Evolutionary conservation across 75 land plant species (phyloP).

Genomic region (Picea glauca): DNA sequence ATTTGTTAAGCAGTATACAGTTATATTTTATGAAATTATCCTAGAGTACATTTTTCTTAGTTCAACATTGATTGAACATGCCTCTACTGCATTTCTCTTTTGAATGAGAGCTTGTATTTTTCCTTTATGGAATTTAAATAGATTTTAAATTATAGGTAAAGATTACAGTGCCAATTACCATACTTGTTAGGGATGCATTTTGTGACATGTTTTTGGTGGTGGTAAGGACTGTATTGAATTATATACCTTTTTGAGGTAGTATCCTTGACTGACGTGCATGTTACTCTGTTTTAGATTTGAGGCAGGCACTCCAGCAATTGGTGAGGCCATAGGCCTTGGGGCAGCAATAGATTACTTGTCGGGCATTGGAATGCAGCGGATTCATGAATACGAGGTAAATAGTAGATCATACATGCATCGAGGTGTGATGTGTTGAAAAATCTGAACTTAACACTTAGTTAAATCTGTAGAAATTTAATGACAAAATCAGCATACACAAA

Average conservation of each 20-base stretch:
- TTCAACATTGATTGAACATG: background rate
- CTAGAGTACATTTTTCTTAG: background rate
- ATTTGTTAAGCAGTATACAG: background rate
- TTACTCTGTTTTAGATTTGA: slow-evolving; percentile 58
- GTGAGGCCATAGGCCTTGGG: slow-evolving; percentile 86
- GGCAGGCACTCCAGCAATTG: slow-evolving; percentile 98
- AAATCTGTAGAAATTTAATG: too few relatives aligned
- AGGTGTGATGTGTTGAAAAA: background rate
- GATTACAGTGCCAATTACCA: background rate
- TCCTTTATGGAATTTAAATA: background rate
- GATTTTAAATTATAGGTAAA: background rate
- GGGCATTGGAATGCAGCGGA: slow-evolving; percentile 80
- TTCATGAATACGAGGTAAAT: slow-evolving; percentile 80
- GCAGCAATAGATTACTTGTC: slow-evolving; percentile 86
- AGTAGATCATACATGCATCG: background rate
- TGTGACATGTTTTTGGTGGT: background rate
- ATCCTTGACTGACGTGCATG: background rate
- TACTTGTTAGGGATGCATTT: background rate
- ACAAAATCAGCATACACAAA: too few relatives aligned
- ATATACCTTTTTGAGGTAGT: background rate
- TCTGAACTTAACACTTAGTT: too few relatives aligned
- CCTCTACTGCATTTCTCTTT: background rate
- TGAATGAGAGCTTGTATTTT: background rate
- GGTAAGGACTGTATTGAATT: background rate
- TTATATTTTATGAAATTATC: background rate